Evolutionary conservation across 1,284 basidiomycete genomes (phyloP), one percentile per base, ranked within the genome.

Genomic region (Ustilago loliicola): DNA sequence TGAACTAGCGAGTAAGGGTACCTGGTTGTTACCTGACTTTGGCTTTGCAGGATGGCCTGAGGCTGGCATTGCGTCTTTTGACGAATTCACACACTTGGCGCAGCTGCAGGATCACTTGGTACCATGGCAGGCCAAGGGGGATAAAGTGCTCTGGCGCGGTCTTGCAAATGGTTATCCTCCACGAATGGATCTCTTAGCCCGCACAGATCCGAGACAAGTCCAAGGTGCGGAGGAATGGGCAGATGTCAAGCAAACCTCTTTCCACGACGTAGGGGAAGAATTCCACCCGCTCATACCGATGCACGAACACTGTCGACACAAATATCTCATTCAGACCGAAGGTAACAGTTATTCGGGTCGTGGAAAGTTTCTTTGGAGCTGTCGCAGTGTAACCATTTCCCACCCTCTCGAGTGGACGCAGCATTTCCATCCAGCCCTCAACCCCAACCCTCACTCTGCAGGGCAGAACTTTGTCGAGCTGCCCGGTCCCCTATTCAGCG

Each of bases 371-470:
- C 60, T 83, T 0, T 69, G 77, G 47, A 34, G 42, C 25, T 83
- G 81, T 47, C 47, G 61, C 15, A 72, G 75, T 7, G 78, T 81
- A 19, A 63, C 63, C 3, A 66, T 83, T 1, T 65, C 77, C 3
- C 81, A 83, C 38, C 64, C 54, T 23, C 52, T 80, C 42, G 70
- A 82, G 57, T 83, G 81, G 81, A 82, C 80, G 25, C 81, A 83
- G 55, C 81, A 83, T 32, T 83, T 83, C 60, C 81, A 83, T 32
- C 74, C 81, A 3, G 81, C 81, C 2, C 68, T 83, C 23, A 62
- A 73, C 40, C 17, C 56, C 13, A 47, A 81, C 32, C 47, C 66
- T 6, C 21, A 21, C 10, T 34, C 17, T 13, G n/a, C 29, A 55
- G 55, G 60, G 32, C 80, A 81, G 51, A 81, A 81, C 57, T 70